phyloP scores from a whole-genome alignment of 371 early-diverging fungal species.

The Batrachochytrium dendrobatidis region DNA sequence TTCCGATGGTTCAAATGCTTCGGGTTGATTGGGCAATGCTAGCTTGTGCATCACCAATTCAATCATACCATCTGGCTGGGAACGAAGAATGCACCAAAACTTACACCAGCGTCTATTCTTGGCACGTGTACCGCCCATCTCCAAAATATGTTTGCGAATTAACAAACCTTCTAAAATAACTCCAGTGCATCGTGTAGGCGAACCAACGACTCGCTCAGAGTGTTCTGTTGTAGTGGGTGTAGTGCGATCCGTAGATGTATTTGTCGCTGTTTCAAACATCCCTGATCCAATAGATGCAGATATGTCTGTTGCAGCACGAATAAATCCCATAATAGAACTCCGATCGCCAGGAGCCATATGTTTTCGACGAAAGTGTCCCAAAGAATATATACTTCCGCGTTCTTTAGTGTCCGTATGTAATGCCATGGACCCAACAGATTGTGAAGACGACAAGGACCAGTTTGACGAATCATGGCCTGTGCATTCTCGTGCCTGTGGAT shows the following conservation, averaged over 20 bases:
- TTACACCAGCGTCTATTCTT: slow-evolving; percentile 75
- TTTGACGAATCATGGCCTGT: not conserved
- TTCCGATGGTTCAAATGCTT: too few species aligned
- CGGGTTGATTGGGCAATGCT: too few species aligned
- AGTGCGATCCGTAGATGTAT: not conserved
- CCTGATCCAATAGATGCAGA: not conserved
- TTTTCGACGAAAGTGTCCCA: too few species aligned
- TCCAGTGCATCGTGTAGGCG: slow-evolving; percentile 6
- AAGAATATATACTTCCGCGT: too few species aligned
- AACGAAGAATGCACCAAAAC: slow-evolving; percentile 60
- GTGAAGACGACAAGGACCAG: slow-evolving; percentile 3
- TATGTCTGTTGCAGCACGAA: not conserved
- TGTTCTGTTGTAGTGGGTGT: not conserved
- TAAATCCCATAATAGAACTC: not conserved
- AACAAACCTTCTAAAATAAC: slow-evolving; percentile 65
- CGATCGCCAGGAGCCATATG: too few species aligned
- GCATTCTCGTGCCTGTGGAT: too few species aligned
- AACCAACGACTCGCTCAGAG: not conserved
- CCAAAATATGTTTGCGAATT: slow-evolving; percentile 77
- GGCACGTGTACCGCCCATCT: slow-evolving; percentile 68
- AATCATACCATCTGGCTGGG: slow-evolving; percentile 47
- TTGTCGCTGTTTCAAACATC: not conserved
- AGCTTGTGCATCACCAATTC: slow-evolving; percentile 71
- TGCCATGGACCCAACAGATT: slow-evolving; percentile 1
- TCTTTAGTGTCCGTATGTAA: too few species aligned